Evolutionary conservation across 805 yeast species (phyloP).

Genomic region (Ogataea allantospora): DNA sequence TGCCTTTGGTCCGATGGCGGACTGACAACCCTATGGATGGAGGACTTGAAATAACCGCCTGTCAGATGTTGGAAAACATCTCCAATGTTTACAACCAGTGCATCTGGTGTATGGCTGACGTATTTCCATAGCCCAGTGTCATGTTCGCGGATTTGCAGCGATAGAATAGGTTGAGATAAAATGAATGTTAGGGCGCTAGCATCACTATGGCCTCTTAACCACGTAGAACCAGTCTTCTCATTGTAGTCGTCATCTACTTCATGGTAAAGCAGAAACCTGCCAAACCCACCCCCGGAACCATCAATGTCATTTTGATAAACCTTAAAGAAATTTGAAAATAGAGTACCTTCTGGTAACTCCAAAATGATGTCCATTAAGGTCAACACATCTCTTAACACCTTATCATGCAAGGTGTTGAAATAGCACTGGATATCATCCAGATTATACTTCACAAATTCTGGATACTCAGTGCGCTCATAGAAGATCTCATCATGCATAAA

Average conservation of each 20-base stretch:
- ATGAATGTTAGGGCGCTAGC: slow-evolving; percentile 41
- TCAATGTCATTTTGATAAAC: slow-evolving; percentile 31
- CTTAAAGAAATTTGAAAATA: slow-evolving; percentile 38
- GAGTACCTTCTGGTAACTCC: slow-evolving; percentile 46
- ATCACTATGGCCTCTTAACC: slow-evolving; percentile 50
- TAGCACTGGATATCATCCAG: slow-evolving; percentile 40
- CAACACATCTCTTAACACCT: slow-evolving; percentile 37
- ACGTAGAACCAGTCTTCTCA: slow-evolving; percentile 37
- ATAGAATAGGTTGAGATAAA: slow-evolving; percentile 40
- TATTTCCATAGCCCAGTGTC: slow-evolving; percentile 39
- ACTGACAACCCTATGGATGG: slow-evolving; percentile 47
- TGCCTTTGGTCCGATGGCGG: slow-evolving; percentile 43
- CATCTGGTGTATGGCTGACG: slow-evolving; percentile 39
- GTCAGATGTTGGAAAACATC: slow-evolving; percentile 42
- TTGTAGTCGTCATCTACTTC: slow-evolving; percentile 33
- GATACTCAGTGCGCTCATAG: slow-evolving; percentile 33
- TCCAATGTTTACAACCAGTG: slow-evolving; percentile 42
- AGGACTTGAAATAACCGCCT: slow-evolving; percentile 47
- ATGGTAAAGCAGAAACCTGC: slow-evolving; percentile 39
- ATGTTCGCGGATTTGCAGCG: slow-evolving; percentile 40
- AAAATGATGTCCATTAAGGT: slow-evolving; percentile 43
- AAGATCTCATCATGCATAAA: slow-evolving; percentile 37
- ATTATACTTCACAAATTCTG: slow-evolving; percentile 40
- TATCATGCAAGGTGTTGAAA: slow-evolving; percentile 38
- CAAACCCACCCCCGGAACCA: slow-evolving; percentile 41